Percentiles rank a stretch among this genome's conserved stretches.
These are phyloP conservation scores for Fusarium gaditjirri DNA, from an alignment of 2,329 filamentous ascomycete species.

Conservation along the genomic window DNA sequence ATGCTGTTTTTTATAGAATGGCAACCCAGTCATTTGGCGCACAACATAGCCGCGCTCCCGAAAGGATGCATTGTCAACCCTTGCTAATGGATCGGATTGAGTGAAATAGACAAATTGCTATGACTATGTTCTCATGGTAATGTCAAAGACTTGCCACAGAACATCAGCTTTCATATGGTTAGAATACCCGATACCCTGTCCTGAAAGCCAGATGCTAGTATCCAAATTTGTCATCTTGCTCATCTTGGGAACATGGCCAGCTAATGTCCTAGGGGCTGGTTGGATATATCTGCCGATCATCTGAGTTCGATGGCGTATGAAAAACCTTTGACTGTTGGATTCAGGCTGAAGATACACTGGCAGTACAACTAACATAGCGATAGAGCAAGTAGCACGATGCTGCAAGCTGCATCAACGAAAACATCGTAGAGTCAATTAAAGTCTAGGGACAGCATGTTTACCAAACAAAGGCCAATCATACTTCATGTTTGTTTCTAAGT, in stretches of 20 bases:
- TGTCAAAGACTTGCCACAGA: no score
- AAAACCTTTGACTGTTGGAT: background rate
- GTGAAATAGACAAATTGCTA: no score
- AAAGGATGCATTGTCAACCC: accelerated
- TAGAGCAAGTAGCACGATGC: no score
- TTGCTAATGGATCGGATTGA: no score
- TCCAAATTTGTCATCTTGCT: background rate
- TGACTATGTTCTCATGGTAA: accelerated
- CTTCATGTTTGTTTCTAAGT: no score
- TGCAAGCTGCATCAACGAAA: background rate
- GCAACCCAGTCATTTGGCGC: accelerated
- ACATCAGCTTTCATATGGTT: accelerated
- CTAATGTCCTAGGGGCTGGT: background rate
- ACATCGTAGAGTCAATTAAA: background rate
- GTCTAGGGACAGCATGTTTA: background rate
- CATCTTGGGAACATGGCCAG: background rate
- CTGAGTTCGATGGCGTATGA: accelerated
- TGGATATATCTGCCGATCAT: accelerated
- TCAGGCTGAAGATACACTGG: background rate
- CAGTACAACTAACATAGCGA: no score
- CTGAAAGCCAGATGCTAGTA: accelerated
- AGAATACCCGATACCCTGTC: no score
- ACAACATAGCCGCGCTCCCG: background rate
- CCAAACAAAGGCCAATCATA: no score
- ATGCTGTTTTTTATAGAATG: background rate